phyloP scores from a whole-genome alignment of 2,329 filamentous ascomycete genomes.

The Fusarium sublunatum region DNA sequence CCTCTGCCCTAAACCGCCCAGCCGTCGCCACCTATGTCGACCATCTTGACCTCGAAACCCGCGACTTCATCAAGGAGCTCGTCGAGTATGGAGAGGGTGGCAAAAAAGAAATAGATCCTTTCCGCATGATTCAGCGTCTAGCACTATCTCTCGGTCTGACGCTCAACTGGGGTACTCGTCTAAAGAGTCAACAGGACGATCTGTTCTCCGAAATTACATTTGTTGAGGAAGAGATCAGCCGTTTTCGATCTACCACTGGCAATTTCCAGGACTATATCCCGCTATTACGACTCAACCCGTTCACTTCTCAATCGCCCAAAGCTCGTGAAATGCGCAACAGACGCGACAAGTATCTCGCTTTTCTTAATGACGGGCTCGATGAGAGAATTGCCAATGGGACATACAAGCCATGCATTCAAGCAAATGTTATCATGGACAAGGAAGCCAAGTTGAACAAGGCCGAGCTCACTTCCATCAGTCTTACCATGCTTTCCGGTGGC shows the following conservation, averaged over 20 bases:
- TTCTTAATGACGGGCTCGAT: constrained; percentile 68
- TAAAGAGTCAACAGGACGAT: constrained; percentile 66
- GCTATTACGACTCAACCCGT: constrained; percentile 68
- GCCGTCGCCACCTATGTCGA: constrained; percentile 71
- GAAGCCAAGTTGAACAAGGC: constrained; percentile 71
- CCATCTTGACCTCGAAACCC: constrained; percentile 71
- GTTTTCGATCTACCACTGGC: constrained; percentile 69
- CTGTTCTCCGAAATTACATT: constrained; percentile 72
- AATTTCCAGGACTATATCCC: constrained; percentile 73
- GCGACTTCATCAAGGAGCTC: constrained; percentile 71
- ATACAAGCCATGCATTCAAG: constrained; percentile 73
- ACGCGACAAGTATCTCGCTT: constrained; percentile 69
- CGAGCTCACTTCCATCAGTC: constrained; percentile 72
- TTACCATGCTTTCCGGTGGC: constrained; percentile 76
- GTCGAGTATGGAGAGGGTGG: constrained; percentile 68
- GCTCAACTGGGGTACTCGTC: constrained; percentile 73
- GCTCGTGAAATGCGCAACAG: constrained; percentile 70
- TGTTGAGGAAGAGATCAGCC: constrained; percentile 70
- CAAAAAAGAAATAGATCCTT: constrained; percentile 66
- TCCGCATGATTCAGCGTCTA: constrained; percentile 75
- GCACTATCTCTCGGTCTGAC: constrained; percentile 71
- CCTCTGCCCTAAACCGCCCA: constrained; percentile 72
- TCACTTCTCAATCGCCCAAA: constrained; percentile 67
- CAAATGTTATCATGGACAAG: constrained; percentile 72
- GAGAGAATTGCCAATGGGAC: constrained; percentile 69